These are phyloP conservation scores for Inga leiocalycina DNA, from an alignment of 306 rosid genomes.

Conservation along the genomic window DNA sequence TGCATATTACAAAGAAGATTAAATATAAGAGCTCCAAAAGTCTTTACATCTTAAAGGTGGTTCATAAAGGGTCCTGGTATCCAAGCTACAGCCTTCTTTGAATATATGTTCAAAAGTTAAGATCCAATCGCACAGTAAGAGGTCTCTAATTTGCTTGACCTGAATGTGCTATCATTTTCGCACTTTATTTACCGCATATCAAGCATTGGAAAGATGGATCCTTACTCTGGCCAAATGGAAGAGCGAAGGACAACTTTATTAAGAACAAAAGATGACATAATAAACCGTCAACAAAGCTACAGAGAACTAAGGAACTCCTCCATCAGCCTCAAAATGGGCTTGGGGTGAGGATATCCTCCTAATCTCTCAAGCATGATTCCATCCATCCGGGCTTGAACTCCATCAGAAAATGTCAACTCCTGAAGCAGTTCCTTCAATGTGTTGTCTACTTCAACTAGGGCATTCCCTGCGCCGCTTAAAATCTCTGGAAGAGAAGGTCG, in stretches of 20 bases:
- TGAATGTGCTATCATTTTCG: not conserved
- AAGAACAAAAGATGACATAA: not conserved
- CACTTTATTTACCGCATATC: not conserved
- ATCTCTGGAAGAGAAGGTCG: conserved; percentile 68
- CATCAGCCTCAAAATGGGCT: conserved; percentile 61
- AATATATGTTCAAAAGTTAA: not conserved
- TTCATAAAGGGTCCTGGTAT: no score
- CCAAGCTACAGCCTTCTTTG: not conserved
- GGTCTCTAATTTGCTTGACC: not conserved
- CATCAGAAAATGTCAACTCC: conserved; percentile 60
- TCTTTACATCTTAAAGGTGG: no score
- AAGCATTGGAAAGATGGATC: not conserved
- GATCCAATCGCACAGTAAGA: not conserved
- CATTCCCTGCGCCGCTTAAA: conserved; percentile 61
- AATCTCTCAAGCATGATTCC: conserved; percentile 74
- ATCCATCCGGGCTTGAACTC: conserved; percentile 94
- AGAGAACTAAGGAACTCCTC: conserved; percentile 69
- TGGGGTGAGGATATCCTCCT: conserved; percentile 63
- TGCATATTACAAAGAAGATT: no score
- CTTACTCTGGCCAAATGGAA: conserved; percentile 9
- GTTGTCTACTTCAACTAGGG: conserved; percentile 63
- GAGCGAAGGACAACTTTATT: not conserved
- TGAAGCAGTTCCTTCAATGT: conserved; percentile 64
- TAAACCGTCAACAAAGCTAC: conserved; percentile 36
- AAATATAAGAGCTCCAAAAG: no score